These are phyloP conservation scores for Ascodesmis nigricans DNA, from an alignment of 495 filamentous ascomycete species.

Conservation along the genomic window DNA sequence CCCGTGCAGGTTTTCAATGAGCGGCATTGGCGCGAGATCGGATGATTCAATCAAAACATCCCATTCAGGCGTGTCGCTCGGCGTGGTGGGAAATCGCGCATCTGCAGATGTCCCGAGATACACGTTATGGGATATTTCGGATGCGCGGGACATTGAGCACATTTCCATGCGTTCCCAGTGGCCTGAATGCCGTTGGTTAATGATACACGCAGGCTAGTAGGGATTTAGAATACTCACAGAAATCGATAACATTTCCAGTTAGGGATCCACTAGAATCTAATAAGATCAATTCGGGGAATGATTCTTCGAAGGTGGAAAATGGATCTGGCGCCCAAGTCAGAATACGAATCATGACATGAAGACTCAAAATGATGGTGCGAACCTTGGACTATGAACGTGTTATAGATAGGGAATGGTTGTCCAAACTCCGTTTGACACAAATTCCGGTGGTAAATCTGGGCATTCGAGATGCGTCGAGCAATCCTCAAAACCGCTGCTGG, in stretches of 20 bases:
- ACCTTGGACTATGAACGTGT: slow-evolving; percentile 62
- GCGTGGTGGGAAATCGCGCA: slow-evolving; percentile 24
- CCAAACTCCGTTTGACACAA: slow-evolving; percentile 29
- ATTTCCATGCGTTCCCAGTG: slow-evolving; percentile 80
- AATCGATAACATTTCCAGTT: slow-evolving; percentile 68
- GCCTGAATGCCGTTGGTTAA: slow-evolving; percentile 25
- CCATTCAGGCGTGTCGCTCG: slow-evolving; percentile 21
- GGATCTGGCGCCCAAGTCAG: slow-evolving; percentile 26
- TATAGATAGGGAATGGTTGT: slow-evolving; percentile 41
- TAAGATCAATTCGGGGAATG: slow-evolving; percentile 47
- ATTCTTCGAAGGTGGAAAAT: slow-evolving; percentile 52
- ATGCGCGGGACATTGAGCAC: slow-evolving; percentile 73
- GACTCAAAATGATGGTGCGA: neutral
- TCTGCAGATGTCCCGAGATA: slow-evolving; percentile 83
- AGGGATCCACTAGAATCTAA: slow-evolving; percentile 48
- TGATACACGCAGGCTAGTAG: slow-evolving; percentile 3
- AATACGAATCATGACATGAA: neutral
- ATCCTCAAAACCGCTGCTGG: slow-evolving; percentile 36
- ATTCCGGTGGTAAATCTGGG: slow-evolving; percentile 52
- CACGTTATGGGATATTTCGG: slow-evolving; percentile 70
- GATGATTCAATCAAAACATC: slow-evolving; percentile 51
- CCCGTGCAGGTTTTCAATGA: slow-evolving; percentile 31
- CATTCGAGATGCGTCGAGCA: slow-evolving; percentile 48
- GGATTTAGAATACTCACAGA: slow-evolving; percentile 33
- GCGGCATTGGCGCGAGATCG: slow-evolving; percentile 51